Evolutionary conservation across 1,139 yeast genomes (phyloP).

Genomic region (Geotrichum histeridarum): DNA sequence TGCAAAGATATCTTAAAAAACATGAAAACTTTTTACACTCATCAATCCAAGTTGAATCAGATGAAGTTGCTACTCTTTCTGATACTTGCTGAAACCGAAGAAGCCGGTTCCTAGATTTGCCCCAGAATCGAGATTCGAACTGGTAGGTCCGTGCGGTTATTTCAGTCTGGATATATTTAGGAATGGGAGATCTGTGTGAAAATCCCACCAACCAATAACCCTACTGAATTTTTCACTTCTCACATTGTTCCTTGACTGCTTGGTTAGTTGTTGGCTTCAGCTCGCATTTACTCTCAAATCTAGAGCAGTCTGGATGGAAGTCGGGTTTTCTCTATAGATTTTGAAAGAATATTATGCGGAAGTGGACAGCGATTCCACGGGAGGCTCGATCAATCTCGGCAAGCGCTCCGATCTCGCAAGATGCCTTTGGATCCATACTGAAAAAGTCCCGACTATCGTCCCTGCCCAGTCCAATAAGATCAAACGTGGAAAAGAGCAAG

Average conservation of each 20-base stretch:
- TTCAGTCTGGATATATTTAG: constrained; percentile 3
- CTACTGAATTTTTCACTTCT: constrained; percentile 1
- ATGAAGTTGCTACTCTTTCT: no score
- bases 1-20: no score
- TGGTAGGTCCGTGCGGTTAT: not conserved
- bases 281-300: not conserved
- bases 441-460: constrained; percentile 8
- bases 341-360: constrained; percentile 4
- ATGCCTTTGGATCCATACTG: constrained; percentile 1
- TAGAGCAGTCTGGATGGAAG: not conserved
- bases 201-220: constrained; percentile 8
- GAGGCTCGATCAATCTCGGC: constrained; percentile 6
- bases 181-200: not conserved
- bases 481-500: not conserved
- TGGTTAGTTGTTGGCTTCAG: not conserved
- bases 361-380: constrained; percentile 7
- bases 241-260: not conserved
- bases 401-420: not conserved
- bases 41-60: no score
- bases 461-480: constrained; percentile 2
- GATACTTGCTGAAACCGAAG: no score
- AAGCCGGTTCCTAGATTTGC: no score
- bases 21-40: no score
- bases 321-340: not conserved
- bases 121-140: no score